Conservation (phyloP, 2,329 filamentous ascomycete species). For the Cryphonectria japonica region DNA sequence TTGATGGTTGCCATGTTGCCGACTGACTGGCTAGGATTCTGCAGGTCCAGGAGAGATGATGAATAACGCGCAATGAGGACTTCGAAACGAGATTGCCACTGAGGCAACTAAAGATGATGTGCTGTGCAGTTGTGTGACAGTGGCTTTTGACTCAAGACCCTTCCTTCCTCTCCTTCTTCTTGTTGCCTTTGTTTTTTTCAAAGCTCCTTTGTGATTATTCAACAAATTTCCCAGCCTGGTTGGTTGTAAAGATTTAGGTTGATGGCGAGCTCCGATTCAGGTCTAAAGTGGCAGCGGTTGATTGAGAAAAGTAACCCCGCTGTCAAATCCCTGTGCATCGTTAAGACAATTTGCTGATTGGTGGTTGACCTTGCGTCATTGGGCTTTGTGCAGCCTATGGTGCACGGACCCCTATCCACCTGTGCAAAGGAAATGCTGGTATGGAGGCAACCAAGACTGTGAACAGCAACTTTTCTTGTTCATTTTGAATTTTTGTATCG, state of each 20-base stretch:
- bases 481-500: neutral
- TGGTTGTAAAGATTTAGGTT: constrained; percentile 3
- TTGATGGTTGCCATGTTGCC: constrained; percentile 71
- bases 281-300: constrained; percentile 17
- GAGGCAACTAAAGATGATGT: neutral
- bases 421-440: neutral
- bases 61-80: neutral
- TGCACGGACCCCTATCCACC: neutral
- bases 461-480: neutral
- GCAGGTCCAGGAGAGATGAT: neutral
- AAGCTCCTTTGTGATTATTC: neutral
- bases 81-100: too few relatives aligned
- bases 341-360: constrained; percentile 33
- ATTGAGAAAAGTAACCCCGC: constrained; percentile 29
- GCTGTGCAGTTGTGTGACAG: neutral
- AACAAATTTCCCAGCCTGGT: neutral
- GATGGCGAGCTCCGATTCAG: constrained; percentile 20
- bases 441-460: neutral
- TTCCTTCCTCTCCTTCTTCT: neutral
- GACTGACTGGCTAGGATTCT: neutral
- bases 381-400: neutral
- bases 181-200: neutral
- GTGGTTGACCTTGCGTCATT: constrained; percentile 32
- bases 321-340: constrained; percentile 17
- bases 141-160: neutral